Conservation (phyloP, 495 filamentous ascomycete genomes). For the Darksidea phi region DNA sequence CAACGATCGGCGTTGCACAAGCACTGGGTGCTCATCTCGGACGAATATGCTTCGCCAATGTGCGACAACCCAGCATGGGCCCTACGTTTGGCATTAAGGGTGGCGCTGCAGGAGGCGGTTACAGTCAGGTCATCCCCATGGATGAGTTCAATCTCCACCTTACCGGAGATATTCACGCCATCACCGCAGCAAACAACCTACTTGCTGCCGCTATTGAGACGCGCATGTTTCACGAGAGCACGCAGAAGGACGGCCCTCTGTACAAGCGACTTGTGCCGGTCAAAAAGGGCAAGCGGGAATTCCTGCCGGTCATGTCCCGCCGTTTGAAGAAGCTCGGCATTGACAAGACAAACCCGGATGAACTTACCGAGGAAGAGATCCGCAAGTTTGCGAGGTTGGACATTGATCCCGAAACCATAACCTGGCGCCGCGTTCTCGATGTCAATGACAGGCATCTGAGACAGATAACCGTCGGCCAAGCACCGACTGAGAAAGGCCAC, state of each 20-base stretch:
- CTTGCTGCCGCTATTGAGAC: conserved; percentile 98
- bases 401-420: conserved; percentile 95
- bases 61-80: conserved; percentile 93
- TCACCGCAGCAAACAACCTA: conserved; percentile 95
- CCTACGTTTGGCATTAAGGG: conserved; percentile 99
- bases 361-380: conserved; percentile 87
- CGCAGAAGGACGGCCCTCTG: conserved; percentile 85
- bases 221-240: conserved; percentile 94
- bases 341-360: conserved; percentile 86
- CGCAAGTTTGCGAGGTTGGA: conserved; percentile 84
- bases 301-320: conserved; percentile 85
- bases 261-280: conserved; percentile 85
- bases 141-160: conserved; percentile 98
- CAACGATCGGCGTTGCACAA: conserved; percentile 93
- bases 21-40: conserved; percentile 88
- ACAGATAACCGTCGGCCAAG: conserved; percentile 81
- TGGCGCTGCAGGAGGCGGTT: conserved; percentile 93
- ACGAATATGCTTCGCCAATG: conserved; percentile 89
- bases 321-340: conserved; percentile 93
- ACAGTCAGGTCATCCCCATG: conserved; percentile 99
- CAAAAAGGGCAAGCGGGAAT: conserved; percentile 85
- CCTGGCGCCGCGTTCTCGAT: conserved; percentile 92
- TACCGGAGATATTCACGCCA: conserved; percentile 96
- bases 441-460: conserved; percentile 95
- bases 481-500: conserved; percentile 83